Percentiles rank a stretch among this genome's conserved stretches.
Evolutionary conservation across 1,284 basidiomycete genomes (phyloP).

Genomic region (Cutaneotrichosporon sp.): DNA sequence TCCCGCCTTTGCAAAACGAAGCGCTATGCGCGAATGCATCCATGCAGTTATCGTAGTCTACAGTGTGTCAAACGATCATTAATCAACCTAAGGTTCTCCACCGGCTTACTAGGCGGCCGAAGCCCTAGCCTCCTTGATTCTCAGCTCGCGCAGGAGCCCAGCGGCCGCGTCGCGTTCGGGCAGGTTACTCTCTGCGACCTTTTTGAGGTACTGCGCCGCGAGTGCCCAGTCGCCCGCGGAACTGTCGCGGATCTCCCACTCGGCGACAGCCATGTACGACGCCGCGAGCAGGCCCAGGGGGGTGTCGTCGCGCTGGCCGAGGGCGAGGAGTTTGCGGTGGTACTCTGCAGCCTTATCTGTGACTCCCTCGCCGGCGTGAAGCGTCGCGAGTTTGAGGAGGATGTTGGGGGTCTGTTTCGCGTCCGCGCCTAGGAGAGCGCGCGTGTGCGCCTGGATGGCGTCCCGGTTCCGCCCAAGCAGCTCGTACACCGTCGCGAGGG

Average conservation of each 20-base stretch:
- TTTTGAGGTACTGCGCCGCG: conserved; percentile 57
- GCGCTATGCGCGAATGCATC: too few relatives aligned
- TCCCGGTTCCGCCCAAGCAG: conserved; percentile 73
- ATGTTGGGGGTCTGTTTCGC: conserved; percentile 68
- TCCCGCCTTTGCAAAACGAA: too few relatives aligned
- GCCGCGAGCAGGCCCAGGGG: conserved; percentile 68
- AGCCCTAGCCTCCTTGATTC: conserved; percentile 29
- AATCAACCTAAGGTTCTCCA: too few relatives aligned
- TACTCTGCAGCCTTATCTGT: conserved; percentile 21
- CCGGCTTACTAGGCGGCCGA: background rate
- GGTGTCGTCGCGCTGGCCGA: conserved; percentile 59
- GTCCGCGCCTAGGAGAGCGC: conserved; percentile 79
- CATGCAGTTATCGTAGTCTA: background rate
- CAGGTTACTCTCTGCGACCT: conserved; percentile 59
- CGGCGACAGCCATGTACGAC: conserved; percentile 73
- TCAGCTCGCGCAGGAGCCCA: conserved; percentile 33
- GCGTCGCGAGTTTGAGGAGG: conserved; percentile 64
- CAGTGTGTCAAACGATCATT: too few relatives aligned
- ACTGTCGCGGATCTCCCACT: conserved; percentile 60
- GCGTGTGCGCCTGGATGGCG: conserved; percentile 81
- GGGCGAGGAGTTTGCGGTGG: conserved; percentile 58
- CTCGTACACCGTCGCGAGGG: conserved; percentile 89
- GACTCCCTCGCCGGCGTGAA: conserved; percentile 51
- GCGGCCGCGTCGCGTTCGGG: conserved; percentile 40
- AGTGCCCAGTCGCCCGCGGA: conserved; percentile 36